A percentile compares a stretch with the other conserved stretches of the same genome.
Conservation (phyloP, 176 grass and related monocot species). For the Oryza coarctata region DNA sequence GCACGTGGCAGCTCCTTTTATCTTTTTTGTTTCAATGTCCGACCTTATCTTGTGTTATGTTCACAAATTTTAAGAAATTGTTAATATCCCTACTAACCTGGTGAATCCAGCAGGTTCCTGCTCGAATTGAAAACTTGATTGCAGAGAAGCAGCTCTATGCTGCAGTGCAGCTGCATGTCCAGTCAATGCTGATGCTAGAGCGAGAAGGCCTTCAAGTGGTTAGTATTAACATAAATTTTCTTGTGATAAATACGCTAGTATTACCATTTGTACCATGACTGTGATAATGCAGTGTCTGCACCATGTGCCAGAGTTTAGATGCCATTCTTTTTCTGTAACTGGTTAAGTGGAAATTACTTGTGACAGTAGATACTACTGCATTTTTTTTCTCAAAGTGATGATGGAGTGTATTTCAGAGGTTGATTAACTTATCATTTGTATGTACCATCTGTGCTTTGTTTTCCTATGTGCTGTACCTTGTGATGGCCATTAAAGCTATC, state of each 20-base stretch:
- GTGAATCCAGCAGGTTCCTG: slow-evolving; percentile 70
- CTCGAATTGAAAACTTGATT: slow-evolving; percentile 87
- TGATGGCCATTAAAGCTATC: neutral
- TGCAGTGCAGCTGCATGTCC: slow-evolving; percentile 93
- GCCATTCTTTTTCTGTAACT: neutral
- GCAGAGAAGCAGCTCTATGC: slow-evolving; percentile 91
- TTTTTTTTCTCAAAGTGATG: slow-evolving; percentile 13
- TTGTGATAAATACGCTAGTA: slow-evolving; percentile 9
- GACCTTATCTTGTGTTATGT: slow-evolving; percentile 13
- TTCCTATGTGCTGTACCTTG: slow-evolving; percentile 2
- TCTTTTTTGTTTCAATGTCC: neutral
- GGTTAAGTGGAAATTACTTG: neutral
- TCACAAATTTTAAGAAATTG: neutral
- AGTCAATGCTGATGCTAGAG: slow-evolving; percentile 86
- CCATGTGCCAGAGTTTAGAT: neutral
- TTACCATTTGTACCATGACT: slow-evolving; percentile 16
- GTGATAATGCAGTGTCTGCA: slow-evolving; percentile 8
- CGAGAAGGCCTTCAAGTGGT: slow-evolving; percentile 99
- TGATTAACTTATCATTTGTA: slow-evolving; percentile 26
- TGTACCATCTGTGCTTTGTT: neutral
- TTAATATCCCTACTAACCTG: slow-evolving; percentile 27
- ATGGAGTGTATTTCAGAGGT: neutral
- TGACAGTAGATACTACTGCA: neutral
- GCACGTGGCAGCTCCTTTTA: neutral
- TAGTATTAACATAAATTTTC: slow-evolving; percentile 30